Evolutionary conservation across 495 filamentous ascomycete species (phyloP).

Genomic region (Lindgomyces ingoldianus): DNA sequence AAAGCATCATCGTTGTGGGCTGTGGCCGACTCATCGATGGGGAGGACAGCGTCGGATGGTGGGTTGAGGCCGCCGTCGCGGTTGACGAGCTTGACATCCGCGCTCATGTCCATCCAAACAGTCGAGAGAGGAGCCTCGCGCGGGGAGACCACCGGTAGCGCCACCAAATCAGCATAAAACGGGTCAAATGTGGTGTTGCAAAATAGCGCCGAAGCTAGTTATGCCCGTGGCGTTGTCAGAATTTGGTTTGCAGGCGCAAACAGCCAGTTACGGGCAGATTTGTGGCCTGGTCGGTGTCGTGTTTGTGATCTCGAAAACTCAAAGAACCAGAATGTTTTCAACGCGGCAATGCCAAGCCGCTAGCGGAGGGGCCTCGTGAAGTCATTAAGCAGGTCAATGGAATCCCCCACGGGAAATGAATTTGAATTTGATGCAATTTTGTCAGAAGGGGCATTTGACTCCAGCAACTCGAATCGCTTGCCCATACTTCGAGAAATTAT

Average conservation of each 20-base stretch:
- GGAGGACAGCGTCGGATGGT: slow-evolving; percentile 14
- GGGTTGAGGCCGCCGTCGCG: slow-evolving; percentile 23
- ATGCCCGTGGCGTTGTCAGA: slow-evolving; percentile 61
- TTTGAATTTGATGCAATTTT: no score
- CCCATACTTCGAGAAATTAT: no score
- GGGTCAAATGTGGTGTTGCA: slow-evolving; percentile 64
- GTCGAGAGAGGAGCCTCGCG: slow-evolving; percentile 2
- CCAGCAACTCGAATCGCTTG: no score
- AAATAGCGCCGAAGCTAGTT: slow-evolving; percentile 55
- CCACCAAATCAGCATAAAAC: slow-evolving; percentile 65
- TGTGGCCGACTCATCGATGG: slow-evolving; percentile 3
- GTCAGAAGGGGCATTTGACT: not conserved
- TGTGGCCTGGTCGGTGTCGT: slow-evolving; percentile 29
- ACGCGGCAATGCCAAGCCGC: slow-evolving; percentile 4
- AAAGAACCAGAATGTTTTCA: not conserved
- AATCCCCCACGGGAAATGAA: no score
- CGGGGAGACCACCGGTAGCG: slow-evolving; percentile 61
- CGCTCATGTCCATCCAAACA: slow-evolving; percentile 25
- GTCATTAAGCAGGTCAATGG: no score
- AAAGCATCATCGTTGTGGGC: slow-evolving; percentile 10
- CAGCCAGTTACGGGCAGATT: slow-evolving; percentile 46
- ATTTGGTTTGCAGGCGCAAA: slow-evolving; percentile 15
- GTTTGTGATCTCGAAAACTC: slow-evolving; percentile 17
- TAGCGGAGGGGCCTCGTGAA: not conserved
- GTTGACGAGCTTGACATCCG: slow-evolving; percentile 13